A percentile compares a stretch with the other conserved stretches of the same genome.
phyloP scores from a whole-genome alignment of 768 basidiomycete genomes.

The Pisolithus albus region DNA sequence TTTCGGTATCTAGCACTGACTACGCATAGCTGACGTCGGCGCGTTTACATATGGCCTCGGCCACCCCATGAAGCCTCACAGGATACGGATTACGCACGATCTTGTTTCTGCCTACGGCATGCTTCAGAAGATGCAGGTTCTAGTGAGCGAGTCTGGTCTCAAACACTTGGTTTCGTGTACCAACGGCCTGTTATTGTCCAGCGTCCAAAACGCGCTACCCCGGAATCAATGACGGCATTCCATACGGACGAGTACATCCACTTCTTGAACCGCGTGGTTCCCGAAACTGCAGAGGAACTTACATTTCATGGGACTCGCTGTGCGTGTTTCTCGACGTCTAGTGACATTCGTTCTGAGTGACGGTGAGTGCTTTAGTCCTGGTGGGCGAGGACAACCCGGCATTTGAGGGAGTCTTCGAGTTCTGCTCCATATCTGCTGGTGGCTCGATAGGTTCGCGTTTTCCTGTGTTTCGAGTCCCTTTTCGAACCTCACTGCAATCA shows the following conservation, averaged over 20 bases:
- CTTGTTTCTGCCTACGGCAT: slow-evolving; percentile 87
- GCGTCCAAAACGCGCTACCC: slow-evolving; percentile 64
- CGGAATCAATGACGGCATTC: slow-evolving; percentile 83
- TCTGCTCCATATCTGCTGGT: slow-evolving; percentile 93
- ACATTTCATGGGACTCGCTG: slow-evolving; percentile 83
- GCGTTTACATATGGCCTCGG: slow-evolving; percentile 78
- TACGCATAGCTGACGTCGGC: slow-evolving; percentile 55
- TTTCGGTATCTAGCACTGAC: not conserved
- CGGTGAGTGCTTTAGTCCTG: slow-evolving; percentile 30
- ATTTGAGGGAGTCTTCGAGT: slow-evolving; percentile 95
- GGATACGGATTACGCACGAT: slow-evolving; percentile 92
- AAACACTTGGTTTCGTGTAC: not conserved
- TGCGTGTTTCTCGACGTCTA: slow-evolving; percentile 30
- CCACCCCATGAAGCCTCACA: slow-evolving; percentile 95
- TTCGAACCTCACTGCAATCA: not conserved
- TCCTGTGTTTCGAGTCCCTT: not conserved
- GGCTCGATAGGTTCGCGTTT: slow-evolving; percentile 76
- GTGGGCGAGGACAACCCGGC: slow-evolving; percentile 94
- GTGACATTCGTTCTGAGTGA: slow-evolving; percentile 1
- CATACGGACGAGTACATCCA: slow-evolving; percentile 99
- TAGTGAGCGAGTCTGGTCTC: slow-evolving; percentile 41
- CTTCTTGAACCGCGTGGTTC: slow-evolving; percentile 81
- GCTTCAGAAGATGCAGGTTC: slow-evolving; percentile 88
- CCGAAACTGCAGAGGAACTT: slow-evolving; percentile 83
- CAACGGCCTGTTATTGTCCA: slow-evolving; percentile 21